Evolutionary conservation across 202 grass and related monocot species (phyloP).

Genomic region (Saccharum hybrid): DNA sequence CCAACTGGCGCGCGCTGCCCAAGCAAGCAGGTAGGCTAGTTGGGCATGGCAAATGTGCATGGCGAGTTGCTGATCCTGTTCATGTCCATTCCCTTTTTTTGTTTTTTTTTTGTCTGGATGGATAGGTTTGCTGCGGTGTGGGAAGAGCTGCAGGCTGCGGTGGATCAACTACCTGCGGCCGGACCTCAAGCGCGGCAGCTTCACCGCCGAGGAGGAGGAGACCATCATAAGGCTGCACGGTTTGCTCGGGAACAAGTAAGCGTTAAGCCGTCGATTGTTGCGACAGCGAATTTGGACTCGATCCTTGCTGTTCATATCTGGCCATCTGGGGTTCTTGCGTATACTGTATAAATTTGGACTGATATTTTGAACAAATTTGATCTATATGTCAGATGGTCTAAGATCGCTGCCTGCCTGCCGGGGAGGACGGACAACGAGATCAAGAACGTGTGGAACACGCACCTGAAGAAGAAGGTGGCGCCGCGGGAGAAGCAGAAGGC

Average conservation of each 20-base stretch:
- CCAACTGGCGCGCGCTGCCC: constrained; percentile 81
- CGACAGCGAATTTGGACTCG: neutral
- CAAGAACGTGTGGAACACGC: constrained; percentile 80
- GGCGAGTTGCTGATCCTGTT: neutral
- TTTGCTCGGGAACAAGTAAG: constrained; percentile 89
- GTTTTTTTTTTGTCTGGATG: neutral
- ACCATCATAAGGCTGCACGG: constrained; percentile 84
- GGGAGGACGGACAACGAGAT: constrained; percentile 78
- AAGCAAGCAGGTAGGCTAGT: constrained; percentile 61
- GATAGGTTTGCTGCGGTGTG: constrained; percentile 68
- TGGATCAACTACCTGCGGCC: constrained; percentile 88
- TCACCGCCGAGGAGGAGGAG: constrained; percentile 84
- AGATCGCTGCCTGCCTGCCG: constrained; percentile 66
- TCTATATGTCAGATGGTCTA: constrained; percentile 49
- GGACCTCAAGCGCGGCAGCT: constrained; percentile 86
- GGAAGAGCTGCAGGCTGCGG: constrained; percentile 76
- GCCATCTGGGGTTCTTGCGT: neutral
- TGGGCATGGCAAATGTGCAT: neutral
- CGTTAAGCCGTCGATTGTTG: neutral
- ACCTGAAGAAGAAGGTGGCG: constrained; percentile 64
- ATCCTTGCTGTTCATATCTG: neutral
- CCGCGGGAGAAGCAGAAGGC: constrained; percentile 29
- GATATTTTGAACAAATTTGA: neutral
- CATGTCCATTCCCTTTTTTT: neutral
- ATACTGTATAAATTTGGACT: too few species aligned